phyloP scores from a whole-genome alignment of 345 rosid genomes.

The Arabis hirsuta region DNA sequence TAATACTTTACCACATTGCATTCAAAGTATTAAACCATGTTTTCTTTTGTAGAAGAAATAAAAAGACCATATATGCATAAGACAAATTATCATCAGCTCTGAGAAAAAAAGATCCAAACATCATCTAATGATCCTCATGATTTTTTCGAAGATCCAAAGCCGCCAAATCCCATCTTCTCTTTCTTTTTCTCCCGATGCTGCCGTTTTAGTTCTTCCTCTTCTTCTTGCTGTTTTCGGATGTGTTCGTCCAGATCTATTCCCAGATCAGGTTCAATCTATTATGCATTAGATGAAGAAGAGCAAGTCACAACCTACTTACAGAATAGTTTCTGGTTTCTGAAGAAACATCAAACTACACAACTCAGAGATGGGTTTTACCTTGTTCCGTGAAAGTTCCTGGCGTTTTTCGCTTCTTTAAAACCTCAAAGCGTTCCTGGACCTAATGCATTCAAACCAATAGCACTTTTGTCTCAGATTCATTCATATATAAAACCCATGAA shows the following conservation, averaged over 20 bases:
- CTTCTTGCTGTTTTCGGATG: conserved; percentile 82
- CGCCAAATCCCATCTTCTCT: conserved; percentile 99
- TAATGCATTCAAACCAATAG: conserved; percentile 37
- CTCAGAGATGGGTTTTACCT: conserved; percentile 53
- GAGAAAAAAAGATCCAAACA: no score
- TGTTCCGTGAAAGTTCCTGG: conserved; percentile 94
- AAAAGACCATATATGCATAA: no score
- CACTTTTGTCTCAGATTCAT: conserved; percentile 20
- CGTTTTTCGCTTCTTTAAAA: conserved; percentile 75
- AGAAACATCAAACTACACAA: background rate
- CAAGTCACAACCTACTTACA: background rate
- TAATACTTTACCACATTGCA: no score
- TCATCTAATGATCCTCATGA: conserved; percentile 39
- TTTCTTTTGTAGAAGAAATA: no score
- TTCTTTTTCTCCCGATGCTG: conserved; percentile 86
- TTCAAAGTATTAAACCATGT: no score
- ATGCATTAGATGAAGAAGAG: conserved; percentile 6
- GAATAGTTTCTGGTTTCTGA: conserved; percentile 18
- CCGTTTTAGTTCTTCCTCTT: conserved; percentile 86
- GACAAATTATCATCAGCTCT: no score
- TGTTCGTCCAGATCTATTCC: conserved; percentile 85
- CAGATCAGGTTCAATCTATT: conserved; percentile 20
- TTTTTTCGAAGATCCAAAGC: conserved; percentile 83
- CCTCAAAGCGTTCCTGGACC: conserved; percentile 93
- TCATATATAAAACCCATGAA: conserved; percentile 6